Percentiles rank a stretch among this genome's conserved stretches.
Conservation (phyloP, 805 yeast genomes). For the Candida bentonensis region DNA sequence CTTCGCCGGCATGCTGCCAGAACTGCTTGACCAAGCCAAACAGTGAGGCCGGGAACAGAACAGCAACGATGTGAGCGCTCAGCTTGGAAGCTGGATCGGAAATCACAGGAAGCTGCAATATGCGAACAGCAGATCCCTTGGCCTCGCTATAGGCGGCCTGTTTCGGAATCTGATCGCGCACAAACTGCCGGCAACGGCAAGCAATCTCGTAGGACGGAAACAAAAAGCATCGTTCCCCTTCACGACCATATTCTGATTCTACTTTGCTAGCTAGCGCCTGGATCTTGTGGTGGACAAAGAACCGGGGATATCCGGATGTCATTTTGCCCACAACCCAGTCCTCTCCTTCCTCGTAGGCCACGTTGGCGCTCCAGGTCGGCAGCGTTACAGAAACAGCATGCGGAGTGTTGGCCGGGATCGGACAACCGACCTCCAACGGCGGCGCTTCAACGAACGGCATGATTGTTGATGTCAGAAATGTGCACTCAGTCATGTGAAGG, state of each 20-base stretch:
- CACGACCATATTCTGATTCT: slow-evolving; percentile 62
- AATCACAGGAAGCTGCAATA: slow-evolving; percentile 19
- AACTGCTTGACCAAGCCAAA: slow-evolving; percentile 62
- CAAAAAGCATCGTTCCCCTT: slow-evolving; percentile 58
- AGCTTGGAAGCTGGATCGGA: slow-evolving; percentile 19
- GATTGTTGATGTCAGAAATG: no score
- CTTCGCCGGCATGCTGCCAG: slow-evolving; percentile 98
- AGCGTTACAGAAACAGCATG: slow-evolving; percentile 92
- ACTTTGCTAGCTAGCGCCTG: slow-evolving; percentile 17
- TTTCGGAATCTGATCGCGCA: slow-evolving; percentile 23
- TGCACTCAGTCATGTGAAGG: no score
- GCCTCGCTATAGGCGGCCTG: slow-evolving; percentile 30
- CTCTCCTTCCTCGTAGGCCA: slow-evolving; percentile 86
- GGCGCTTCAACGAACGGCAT: slow-evolving; percentile 10
- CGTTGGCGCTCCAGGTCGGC: slow-evolving; percentile 90
- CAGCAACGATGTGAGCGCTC: slow-evolving; percentile 61
- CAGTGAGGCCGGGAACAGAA: slow-evolving; percentile 54
- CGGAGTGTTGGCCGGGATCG: slow-evolving; percentile 78
- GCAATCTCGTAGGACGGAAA: slow-evolving; percentile 73
- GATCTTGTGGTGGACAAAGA: slow-evolving; percentile 24
- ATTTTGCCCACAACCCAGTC: slow-evolving; percentile 63
- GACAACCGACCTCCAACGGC: slow-evolving; percentile 48
- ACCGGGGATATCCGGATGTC: slow-evolving; percentile 81
- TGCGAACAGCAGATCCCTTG: slow-evolving; percentile 31
- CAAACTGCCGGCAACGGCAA: slow-evolving; percentile 70